Conservation (phyloP, 2,329 filamentous ascomycete genomes). For the Monilinia aucupariae region DNA sequence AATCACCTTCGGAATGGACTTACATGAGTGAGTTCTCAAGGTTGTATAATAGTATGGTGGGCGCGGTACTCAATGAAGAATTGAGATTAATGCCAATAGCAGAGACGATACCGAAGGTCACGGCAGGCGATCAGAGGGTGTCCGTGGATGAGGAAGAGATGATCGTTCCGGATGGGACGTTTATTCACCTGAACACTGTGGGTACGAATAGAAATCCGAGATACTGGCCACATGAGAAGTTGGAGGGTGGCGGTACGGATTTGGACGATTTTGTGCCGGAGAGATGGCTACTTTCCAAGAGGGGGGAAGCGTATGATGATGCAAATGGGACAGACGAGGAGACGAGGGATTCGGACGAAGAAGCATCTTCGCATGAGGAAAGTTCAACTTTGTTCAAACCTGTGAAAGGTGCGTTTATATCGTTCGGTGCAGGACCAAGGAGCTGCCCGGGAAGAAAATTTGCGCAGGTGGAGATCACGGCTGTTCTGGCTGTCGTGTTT, state of each 20-base stretch:
- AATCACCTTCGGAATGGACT: conserved; percentile 19
- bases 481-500: conserved; percentile 31
- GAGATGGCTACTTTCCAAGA: conserved; percentile 43
- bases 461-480: conserved; percentile 36
- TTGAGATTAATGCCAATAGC: conserved; percentile 50
- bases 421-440: conserved; percentile 37
- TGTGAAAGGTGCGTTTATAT: conserved; percentile 32
- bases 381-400: conserved; percentile 26
- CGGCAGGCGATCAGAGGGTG: conserved; percentile 8
- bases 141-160: conserved; percentile 29
- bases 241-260: conserved; percentile 48
- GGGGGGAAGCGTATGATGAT: background rate
- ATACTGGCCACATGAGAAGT: conserved; percentile 43
- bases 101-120: conserved; percentile 43
- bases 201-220: conserved; percentile 49
- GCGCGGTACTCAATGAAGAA: conserved; percentile 43
- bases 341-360: background rate
- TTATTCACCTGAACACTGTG: conserved; percentile 43
- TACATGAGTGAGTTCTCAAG: conserved; percentile 27
- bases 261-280: conserved; percentile 47
- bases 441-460: conserved; percentile 37
- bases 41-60: conserved; percentile 30
- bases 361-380: conserved; percentile 9
- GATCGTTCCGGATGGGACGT: conserved; percentile 30
- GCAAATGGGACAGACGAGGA: background rate